Conservation (phyloP, 371 early-diverging fungal species). For the Mortierella sp. region DNA sequence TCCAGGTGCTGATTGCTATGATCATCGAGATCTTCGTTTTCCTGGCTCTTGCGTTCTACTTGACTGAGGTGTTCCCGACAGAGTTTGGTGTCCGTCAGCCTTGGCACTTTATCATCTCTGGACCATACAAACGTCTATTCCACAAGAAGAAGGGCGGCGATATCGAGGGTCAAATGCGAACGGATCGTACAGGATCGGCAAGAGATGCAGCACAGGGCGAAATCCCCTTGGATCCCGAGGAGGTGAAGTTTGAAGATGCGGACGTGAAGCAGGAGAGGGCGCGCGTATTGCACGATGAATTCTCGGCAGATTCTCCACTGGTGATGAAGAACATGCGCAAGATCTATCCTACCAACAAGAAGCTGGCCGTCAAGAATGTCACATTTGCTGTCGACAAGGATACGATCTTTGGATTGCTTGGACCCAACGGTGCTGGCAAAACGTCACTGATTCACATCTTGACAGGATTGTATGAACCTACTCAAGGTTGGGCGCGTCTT, state of each 20-base stretch:
- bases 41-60: slow-evolving; percentile 62
- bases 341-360: slow-evolving; percentile 62
- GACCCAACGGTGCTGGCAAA: slow-evolving; percentile 71
- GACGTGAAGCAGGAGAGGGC: slow-evolving; percentile 70
- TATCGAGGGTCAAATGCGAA: slow-evolving; percentile 32
- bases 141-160: slow-evolving; percentile 32
- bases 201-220: slow-evolving; percentile 42
- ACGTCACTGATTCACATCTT: slow-evolving; percentile 75
- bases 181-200: slow-evolving; percentile 28
- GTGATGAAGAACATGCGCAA: slow-evolving; percentile 71
- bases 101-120: slow-evolving; percentile 74
- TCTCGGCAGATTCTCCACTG: slow-evolving; percentile 57
- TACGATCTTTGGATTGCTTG: slow-evolving; percentile 73
- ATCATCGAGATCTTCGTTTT: slow-evolving; percentile 61
- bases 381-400: slow-evolving; percentile 71
- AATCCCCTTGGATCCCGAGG: slow-evolving; percentile 52
- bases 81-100: slow-evolving; percentile 73
- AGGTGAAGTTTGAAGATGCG: slow-evolving; percentile 63
- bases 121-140: slow-evolving; percentile 53
- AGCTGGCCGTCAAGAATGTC: slow-evolving; percentile 75
- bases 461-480: slow-evolving; percentile 73
- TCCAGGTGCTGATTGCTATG: slow-evolving; percentile 60
- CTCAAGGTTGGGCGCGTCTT: slow-evolving; percentile 67
- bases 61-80: slow-evolving; percentile 63
- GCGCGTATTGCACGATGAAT: slow-evolving; percentile 56